Percentiles rank a stretch among this genome's conserved stretches.
Evolutionary conservation across 2,329 filamentous ascomycete species (phyloP).

Genomic region (Colletotrichum echinochloae): DNA sequence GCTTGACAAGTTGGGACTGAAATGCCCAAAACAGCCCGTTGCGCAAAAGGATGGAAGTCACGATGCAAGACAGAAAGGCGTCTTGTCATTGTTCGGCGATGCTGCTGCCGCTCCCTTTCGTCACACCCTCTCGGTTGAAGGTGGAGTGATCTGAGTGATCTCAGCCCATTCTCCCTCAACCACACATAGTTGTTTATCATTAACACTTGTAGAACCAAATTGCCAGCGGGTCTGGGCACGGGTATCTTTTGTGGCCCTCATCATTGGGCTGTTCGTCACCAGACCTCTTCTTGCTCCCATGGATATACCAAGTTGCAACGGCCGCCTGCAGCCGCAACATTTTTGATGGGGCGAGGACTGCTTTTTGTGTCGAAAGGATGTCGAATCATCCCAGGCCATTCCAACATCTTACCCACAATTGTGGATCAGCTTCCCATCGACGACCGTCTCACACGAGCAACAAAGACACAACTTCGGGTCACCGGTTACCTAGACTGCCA

Average conservation of each 20-base stretch:
- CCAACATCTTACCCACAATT: slow-evolving; percentile 27
- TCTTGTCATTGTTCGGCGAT: slow-evolving; percentile 18
- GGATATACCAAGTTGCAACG: slow-evolving; percentile 38
- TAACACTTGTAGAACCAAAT: slow-evolving; percentile 7
- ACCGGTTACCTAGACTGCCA: slow-evolving; percentile 6
- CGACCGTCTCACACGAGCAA: slow-evolving; percentile 22
- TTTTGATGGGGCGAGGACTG: slow-evolving; percentile 22
- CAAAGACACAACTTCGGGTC: slow-evolving; percentile 15
- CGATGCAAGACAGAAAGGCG: slow-evolving; percentile 26
- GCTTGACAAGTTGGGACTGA: slow-evolving; percentile 21
- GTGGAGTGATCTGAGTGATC: slow-evolving; percentile 39
- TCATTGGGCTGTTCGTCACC: slow-evolving; percentile 28
- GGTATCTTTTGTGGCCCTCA: slow-evolving; percentile 26
- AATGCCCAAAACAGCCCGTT: slow-evolving; percentile 6
- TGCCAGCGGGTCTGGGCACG: slow-evolving; percentile 24
- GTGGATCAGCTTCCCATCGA: slow-evolving; percentile 27
- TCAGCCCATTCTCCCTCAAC: slow-evolving; percentile 23
- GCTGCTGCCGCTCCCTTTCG: slow-evolving; percentile 26
- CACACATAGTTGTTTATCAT: too few species aligned
- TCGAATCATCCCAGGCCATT: slow-evolving; percentile 21
- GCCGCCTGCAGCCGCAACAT: slow-evolving; percentile 37
- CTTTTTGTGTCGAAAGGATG: slow-evolving; percentile 20
- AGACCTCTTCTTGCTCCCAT: slow-evolving; percentile 25
- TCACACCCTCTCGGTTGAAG: slow-evolving; percentile 26
- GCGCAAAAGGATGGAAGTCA: slow-evolving; percentile 15